These are phyloP conservation scores for Blepharisma undulans DNA, from an alignment of 169 alveolate genomes.

Conservation along the genomic window DNA sequence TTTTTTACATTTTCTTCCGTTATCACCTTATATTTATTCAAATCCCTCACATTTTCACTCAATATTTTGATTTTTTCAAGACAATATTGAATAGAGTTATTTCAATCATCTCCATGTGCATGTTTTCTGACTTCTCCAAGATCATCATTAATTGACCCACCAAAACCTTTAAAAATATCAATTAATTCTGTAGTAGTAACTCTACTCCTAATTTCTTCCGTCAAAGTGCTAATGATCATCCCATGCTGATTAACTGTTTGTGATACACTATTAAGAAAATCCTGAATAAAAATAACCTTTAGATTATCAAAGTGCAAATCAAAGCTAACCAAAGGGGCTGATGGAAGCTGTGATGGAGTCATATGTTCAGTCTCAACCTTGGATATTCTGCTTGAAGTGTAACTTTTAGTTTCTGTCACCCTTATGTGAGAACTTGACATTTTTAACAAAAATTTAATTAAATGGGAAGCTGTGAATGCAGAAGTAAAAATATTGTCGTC, in stretches of 20 bases:
- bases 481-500: not conserved
- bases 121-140: not conserved
- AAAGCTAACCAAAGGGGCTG: conserved; percentile 26
- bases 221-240: not conserved
- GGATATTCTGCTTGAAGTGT: not conserved
- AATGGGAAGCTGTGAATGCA: not conserved
- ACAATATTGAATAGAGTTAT: not conserved
- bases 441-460: not conserved
- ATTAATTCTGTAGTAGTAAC: not conserved
- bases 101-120: conserved; percentile 19
- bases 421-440: not conserved
- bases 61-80: not conserved
- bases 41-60: not conserved
- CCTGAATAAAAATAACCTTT: conserved; percentile 16
- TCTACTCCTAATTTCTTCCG: conserved; percentile 16
- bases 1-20: not conserved
- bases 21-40: not conserved
- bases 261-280: conserved; percentile 13
- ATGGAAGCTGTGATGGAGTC: conserved; percentile 16
- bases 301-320: conserved; percentile 36
- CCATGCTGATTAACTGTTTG: conserved; percentile 38
- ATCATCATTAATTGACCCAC: not conserved
- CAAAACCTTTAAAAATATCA: not conserved
- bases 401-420: not conserved
- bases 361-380: not conserved